These are phyloP conservation scores for Melampsora abietis-canadensis DNA, from an alignment of 1,284 basidiomycete genomes.

Conservation along the genomic window DNA sequence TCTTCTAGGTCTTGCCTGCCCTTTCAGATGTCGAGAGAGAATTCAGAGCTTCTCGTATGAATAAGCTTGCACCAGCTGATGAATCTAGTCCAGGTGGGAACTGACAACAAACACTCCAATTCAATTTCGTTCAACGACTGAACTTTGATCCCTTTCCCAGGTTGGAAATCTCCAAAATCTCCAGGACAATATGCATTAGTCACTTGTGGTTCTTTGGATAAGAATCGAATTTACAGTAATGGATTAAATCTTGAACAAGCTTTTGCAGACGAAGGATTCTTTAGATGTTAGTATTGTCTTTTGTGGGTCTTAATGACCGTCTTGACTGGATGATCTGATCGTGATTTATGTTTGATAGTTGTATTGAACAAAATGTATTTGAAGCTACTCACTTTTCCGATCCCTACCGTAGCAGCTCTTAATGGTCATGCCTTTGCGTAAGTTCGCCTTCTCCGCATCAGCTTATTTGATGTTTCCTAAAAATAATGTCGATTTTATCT, in stretches of 20 bases:
- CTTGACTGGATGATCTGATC: not conserved
- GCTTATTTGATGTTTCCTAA: not conserved
- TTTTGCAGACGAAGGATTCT: slow-evolving; percentile 35
- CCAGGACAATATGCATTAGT: slow-evolving; percentile 45
- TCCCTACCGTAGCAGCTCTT: slow-evolving; percentile 50
- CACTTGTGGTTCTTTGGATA: slow-evolving; percentile 38
- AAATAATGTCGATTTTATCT: not conserved
- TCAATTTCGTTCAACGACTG: not conserved
- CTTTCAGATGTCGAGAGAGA: slow-evolving; percentile 36
- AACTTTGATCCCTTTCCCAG: not conserved
- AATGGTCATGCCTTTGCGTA: slow-evolving; percentile 51
- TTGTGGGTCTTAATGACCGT: not conserved
- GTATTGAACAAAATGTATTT: slow-evolving; percentile 37
- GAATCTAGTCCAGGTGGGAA: slow-evolving; percentile 6
- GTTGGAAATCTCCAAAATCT: slow-evolving; percentile 27
- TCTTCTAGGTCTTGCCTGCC: slow-evolving; percentile 12
- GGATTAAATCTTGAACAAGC: slow-evolving; percentile 38
- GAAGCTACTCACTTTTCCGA: slow-evolving; percentile 48
- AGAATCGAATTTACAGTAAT: slow-evolving; percentile 44
- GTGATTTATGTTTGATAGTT: not conserved
- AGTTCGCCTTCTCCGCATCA: not conserved
- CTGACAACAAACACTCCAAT: not conserved
- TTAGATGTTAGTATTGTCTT: slow-evolving; percentile 16
- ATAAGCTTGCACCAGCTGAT: not conserved
- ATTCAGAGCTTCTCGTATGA: slow-evolving; percentile 30